A percentile compares a stretch with the other conserved stretches of the same genome.
These are phyloP conservation scores for Aspergillus tubingensis DNA, from an alignment of 2,329 filamentous ascomycete species.

Conservation along the genomic window DNA sequence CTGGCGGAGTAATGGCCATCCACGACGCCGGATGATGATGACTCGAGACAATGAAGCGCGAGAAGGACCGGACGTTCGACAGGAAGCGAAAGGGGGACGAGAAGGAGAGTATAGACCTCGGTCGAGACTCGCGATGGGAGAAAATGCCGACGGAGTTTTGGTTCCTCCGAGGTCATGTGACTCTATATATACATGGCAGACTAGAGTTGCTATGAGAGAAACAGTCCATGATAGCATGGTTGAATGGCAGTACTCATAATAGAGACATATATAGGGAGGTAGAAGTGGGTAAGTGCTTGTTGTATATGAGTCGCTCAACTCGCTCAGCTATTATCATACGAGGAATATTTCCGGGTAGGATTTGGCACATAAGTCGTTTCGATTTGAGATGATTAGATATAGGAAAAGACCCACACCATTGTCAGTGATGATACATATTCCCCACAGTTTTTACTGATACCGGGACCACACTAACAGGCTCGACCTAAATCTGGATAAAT, in stretches of 20 bases:
- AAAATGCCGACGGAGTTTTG: conserved; percentile 3
- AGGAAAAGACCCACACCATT: too few species aligned
- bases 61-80: conserved; percentile 2
- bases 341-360: too few species aligned
- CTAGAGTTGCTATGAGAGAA: not conserved
- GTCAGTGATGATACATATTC: too few species aligned
- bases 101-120: conserved; percentile 1
- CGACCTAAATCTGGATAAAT: too few species aligned
- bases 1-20: conserved; percentile 12
- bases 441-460: too few species aligned
- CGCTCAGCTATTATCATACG: too few species aligned
- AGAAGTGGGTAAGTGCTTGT: too few species aligned
- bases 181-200: not conserved
- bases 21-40: conserved; percentile 1
- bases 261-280: too few species aligned
- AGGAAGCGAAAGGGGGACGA: not conserved
- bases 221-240: not conserved
- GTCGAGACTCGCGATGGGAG: not conserved
- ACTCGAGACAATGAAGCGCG: not conserved
- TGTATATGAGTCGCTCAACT: too few species aligned
- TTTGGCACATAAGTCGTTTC: too few species aligned
- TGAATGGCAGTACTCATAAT: not conserved
- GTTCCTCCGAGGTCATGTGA: conserved; percentile 7
- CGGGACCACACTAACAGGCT: too few species aligned
- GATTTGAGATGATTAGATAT: too few species aligned